Conservation (phyloP, 192 early-diverging fungal species). For the Pilobolus umbonatus region DNA sequence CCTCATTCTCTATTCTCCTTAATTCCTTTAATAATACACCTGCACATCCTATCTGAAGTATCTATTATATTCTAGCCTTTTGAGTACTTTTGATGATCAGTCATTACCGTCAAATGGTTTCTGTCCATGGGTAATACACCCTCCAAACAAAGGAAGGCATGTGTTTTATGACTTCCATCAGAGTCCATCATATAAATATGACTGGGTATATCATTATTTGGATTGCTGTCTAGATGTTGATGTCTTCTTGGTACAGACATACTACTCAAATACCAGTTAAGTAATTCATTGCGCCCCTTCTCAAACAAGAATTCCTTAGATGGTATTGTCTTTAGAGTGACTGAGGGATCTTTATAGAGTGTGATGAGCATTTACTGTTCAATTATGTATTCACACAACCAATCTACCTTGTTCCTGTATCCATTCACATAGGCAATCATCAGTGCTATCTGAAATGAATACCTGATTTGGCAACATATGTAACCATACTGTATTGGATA, state of each 20-base stretch:
- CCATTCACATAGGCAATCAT: background rate
- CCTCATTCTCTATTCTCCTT: conserved; percentile 23
- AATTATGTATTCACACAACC: background rate
- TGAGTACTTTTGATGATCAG: background rate
- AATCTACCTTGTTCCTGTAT: background rate
- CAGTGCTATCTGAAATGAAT: background rate
- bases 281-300: background rate
- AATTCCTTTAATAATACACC: conserved; percentile 41
- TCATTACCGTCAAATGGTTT: background rate
- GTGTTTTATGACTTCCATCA: conserved; percentile 3
- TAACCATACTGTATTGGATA: background rate
- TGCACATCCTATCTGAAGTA: conserved; percentile 38
- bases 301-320: conserved; percentile 4
- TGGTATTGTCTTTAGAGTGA: conserved; percentile 4
- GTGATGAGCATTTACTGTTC: background rate
- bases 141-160: conserved; percentile 1
- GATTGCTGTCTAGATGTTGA: background rate
- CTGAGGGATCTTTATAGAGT: background rate
- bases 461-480: conserved; percentile 1
- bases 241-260: no score
- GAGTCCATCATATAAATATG: background rate
- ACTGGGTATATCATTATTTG: background rate
- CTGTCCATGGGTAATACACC: background rate
- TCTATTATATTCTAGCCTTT: background rate
- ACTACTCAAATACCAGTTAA: conserved; percentile 9